Conservation (phyloP, 192 early-diverging fungal genomes). For the Gaertneriomyces sp. region DNA sequence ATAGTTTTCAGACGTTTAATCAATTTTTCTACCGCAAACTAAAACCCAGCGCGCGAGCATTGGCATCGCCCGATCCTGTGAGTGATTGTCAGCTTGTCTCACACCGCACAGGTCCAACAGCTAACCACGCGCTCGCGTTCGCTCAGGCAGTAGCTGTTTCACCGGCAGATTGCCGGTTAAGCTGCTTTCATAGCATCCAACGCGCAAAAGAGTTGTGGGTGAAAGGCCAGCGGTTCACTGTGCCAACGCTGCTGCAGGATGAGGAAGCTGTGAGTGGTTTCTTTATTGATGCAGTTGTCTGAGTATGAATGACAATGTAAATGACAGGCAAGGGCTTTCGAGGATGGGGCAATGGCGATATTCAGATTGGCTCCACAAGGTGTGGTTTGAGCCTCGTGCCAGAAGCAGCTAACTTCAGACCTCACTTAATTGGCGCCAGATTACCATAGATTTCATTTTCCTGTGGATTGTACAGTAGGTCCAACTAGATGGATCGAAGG, state of each 20-base stretch:
- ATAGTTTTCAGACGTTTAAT: constrained; percentile 72
- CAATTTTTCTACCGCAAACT: constrained; percentile 83
- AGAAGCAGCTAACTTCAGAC: background rate
- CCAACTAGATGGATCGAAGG: constrained; percentile 44
- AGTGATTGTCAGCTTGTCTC: background rate
- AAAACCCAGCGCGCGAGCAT: constrained; percentile 56
- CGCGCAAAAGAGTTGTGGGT: constrained; percentile 74
- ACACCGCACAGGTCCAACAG: background rate
- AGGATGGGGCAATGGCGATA: constrained; percentile 63
- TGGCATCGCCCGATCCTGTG: constrained; percentile 38
- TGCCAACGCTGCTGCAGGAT: constrained; percentile 56
- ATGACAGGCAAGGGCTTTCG: constrained; percentile 38
- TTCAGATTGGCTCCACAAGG: constrained; percentile 78
- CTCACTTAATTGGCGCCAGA: constrained; percentile 26
- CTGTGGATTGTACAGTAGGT: constrained; percentile 59
- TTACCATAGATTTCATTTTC: constrained; percentile 78
- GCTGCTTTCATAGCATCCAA: constrained; percentile 60
- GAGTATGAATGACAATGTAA: too few species aligned
- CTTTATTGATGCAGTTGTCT: too few species aligned
- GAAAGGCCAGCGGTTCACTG: constrained; percentile 69
- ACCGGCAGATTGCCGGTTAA: constrained; percentile 73
- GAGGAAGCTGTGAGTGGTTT: constrained; percentile 21
- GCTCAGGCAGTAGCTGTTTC: constrained; percentile 53
- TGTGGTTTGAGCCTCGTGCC: background rate
- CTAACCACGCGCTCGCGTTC: background rate